Conservation (phyloP, 1,284 basidiomycete genomes). For the Fomitiporia mediterranea region DNA sequence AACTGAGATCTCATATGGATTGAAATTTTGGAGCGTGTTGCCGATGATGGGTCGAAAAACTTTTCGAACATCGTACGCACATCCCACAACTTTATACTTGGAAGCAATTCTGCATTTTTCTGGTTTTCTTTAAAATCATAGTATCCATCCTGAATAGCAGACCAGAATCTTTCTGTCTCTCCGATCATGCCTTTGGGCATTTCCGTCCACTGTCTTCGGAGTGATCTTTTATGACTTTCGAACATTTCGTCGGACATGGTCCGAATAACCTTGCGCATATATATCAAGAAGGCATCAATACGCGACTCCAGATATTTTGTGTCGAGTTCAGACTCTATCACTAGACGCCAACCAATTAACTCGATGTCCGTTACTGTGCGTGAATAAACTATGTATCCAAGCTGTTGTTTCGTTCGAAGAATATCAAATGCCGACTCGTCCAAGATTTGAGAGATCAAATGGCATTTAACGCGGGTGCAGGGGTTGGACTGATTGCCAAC, state of each 20-base stretch:
- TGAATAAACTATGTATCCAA: conserved; percentile 85
- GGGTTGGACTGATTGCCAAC: conserved; percentile 59
- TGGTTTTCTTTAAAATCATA: conserved; percentile 77
- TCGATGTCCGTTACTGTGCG: conserved; percentile 56
- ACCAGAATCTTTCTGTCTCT: conserved; percentile 60
- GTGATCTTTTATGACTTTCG: conserved; percentile 46
- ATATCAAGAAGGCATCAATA: conserved; percentile 81
- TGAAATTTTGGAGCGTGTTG: conserved; percentile 75
- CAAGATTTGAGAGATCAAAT: conserved; percentile 72
- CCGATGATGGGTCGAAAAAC: conserved; percentile 67
- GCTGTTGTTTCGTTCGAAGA: conserved; percentile 91
- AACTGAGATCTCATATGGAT: conserved; percentile 77
- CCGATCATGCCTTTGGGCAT: conserved; percentile 66
- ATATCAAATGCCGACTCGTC: conserved; percentile 91
- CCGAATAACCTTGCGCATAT: conserved; percentile 56
- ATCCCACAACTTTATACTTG: conserved; percentile 69
- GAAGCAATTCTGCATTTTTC: conserved; percentile 62
- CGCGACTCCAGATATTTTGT: conserved; percentile 83
- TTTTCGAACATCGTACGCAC: conserved; percentile 71
- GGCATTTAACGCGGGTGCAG: conserved; percentile 51
- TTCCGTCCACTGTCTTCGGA: conserved; percentile 68
- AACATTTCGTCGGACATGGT: conserved; percentile 61
- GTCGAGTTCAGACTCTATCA: conserved; percentile 87
- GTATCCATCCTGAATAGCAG: conserved; percentile 69
- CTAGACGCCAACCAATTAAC: conserved; percentile 76